Evolutionary conservation across 495 filamentous ascomycete genomes (phyloP).

Genomic region (Neurospora sp.): DNA sequence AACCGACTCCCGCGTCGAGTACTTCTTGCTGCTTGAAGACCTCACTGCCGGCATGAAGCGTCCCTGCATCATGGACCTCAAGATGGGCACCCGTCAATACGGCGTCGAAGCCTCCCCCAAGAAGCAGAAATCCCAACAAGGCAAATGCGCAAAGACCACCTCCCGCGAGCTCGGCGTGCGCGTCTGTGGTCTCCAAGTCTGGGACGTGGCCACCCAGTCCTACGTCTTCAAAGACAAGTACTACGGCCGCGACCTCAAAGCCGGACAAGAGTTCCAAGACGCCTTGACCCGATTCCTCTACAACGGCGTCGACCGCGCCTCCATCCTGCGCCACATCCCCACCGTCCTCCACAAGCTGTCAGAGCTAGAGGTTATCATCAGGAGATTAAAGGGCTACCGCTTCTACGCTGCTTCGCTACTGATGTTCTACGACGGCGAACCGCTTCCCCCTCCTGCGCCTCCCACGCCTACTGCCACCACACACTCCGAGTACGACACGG

Average conservation of each 20-base stretch:
- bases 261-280: constrained; percentile 80
- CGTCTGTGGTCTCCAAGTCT: constrained; percentile 91
- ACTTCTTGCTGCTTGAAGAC: constrained; percentile 93
- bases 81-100: constrained; percentile 99
- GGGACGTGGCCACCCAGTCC: constrained; percentile 72
- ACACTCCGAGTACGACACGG: constrained; percentile 37
- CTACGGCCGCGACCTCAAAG: constrained; percentile 81
- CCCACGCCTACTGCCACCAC: constrained; percentile 10
- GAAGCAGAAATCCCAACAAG: constrained; percentile 85
- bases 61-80: constrained; percentile 92
- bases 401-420: constrained; percentile 93
- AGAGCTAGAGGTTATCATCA: constrained; percentile 72
- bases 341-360: constrained; percentile 74
- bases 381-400: constrained; percentile 69
- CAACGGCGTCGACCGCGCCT: constrained; percentile 71
- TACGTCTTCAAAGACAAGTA: constrained; percentile 97
- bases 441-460: constrained; percentile 12
- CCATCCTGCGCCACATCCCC: constrained; percentile 76
- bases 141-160: constrained; percentile 86
- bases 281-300: constrained; percentile 84
- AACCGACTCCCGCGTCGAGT: constrained; percentile 59
- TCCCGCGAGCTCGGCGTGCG: constrained; percentile 86
- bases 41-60: constrained; percentile 93
- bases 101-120: constrained; percentile 87
- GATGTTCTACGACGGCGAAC: constrained; percentile 83